Evolutionary conservation across 2,329 filamentous ascomycete genomes (phyloP), one percentile per base, ranked within the genome.

Genomic region (Tolypocladium tundrense): DNA sequence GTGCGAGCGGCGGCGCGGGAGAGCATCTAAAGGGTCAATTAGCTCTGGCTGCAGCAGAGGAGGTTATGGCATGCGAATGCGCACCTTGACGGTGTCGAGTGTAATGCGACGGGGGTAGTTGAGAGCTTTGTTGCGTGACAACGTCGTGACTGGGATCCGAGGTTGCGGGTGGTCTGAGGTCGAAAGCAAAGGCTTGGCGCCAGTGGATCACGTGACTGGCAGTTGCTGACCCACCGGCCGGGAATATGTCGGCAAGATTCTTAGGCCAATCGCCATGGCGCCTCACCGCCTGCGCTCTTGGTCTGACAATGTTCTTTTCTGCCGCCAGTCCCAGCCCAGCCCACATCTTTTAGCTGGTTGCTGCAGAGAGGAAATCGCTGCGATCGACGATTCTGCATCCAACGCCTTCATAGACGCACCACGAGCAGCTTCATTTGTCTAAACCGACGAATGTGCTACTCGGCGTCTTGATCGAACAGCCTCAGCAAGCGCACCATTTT

Each of bases 21-120:
- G 76, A 94, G 80, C 91, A 96, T 96, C 90, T 95, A 70, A 35
- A 57, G 57, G 54, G 16, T 75, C 72, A 81, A 77, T 79, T 73
- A 75, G 75, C 66, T 62, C 56, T 51, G 10, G 42, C 42, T 24
- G 14, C 41, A 7, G 33, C n/a, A 10, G 1, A 9, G 4, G 45
- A 42, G 54, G 50, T 55, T 55, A 24, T 58, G 48, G 60, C 57
- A 61, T 21, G 54, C 63, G 60, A 43, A 67, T 37, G 33, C 52
- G 31, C 52, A 62, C 61, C 52, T 59, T 63, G 60, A 40, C 31
- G 39, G 27, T 16, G 48, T 39, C 24, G 42, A 13, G 58, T 59
- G 62, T 54, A 62, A 61, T 63, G 66, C 66, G 67, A 64, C 65
- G 65, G 63, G 55, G 60, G 57, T 57, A 58, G 57, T 54, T 62